A percentile compares a stretch with the other conserved stretches of the same genome.
These are phyloP conservation scores for Wickerhamomyces sp. DNA, from an alignment of 1,139 yeast species.

Conservation along the genomic window DNA sequence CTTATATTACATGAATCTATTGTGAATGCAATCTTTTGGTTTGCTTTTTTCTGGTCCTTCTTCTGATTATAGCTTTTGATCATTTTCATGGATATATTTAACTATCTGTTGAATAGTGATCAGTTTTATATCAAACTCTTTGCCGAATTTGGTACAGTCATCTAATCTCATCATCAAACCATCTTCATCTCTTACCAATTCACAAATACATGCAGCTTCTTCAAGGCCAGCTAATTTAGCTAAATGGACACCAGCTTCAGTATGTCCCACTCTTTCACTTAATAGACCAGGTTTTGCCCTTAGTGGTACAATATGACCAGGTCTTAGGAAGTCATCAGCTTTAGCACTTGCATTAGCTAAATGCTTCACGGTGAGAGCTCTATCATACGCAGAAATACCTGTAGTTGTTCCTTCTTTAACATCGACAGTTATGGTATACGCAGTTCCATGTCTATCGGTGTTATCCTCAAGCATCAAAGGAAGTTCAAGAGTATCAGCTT, in stretches of 20 bases:
- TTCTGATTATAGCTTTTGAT: no score
- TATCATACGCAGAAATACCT: constrained; percentile 92
- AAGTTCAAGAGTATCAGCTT: constrained; percentile 76
- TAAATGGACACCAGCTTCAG: constrained; percentile 94
- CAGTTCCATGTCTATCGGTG: constrained; percentile 90
- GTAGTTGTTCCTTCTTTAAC: constrained; percentile 87
- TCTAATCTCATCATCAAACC: constrained; percentile 94
- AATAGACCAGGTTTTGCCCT: constrained; percentile 89
- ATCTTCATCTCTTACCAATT: constrained; percentile 86
- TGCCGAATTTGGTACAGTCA: constrained; percentile 73
- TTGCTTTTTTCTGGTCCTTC: neutral
- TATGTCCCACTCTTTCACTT: constrained; percentile 85
- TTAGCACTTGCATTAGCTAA: constrained; percentile 59
- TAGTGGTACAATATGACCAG: constrained; percentile 92
- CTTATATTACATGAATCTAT: no score
- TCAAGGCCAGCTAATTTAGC: constrained; percentile 71
- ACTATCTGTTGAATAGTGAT: constrained; percentile 79
- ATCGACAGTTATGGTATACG: constrained; percentile 92
- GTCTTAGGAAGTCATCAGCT: constrained; percentile 71
- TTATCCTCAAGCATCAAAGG: constrained; percentile 58
- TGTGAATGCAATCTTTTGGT: no score
- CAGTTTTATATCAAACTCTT: constrained; percentile 58
- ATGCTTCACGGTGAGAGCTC: constrained; percentile 75
- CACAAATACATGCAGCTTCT: constrained; percentile 93
- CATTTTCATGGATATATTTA: constrained; percentile 40